Evolutionary conservation across 306 rosid species (phyloP), one percentile per base, ranked within the genome.

Genomic region (Rosa persica): DNA sequence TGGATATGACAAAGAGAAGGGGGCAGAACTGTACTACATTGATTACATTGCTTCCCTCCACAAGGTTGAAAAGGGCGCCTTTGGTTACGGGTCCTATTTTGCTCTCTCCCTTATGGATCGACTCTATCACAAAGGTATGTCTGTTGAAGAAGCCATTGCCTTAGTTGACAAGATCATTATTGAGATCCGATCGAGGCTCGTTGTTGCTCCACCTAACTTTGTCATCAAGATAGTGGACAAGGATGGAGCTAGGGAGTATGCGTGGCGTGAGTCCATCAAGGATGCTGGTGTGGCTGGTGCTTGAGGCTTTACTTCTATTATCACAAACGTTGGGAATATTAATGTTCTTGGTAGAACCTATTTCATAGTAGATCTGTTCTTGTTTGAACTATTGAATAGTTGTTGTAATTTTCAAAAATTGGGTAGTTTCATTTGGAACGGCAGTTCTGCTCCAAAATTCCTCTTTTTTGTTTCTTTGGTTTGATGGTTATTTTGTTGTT

Each of bases 1-100:
- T 81, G 98, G 98, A 49, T 94, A 85, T 65, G 97, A 94, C 85
- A 90, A 94, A 81, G 97, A 94, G 83, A 89, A 90, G 0, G 97
- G 97, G 1, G 93, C 97, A 40, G 84, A 92, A 61, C 91, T 94
- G n/a, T 94, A 83, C 89, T 92, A 92, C 61, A 85, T 94, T 13
- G 98, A 94, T 76, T 94, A 94, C 88, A 92, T 94, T 71, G 97
- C 98, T 55, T 86, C 98, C 9, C 94, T 95, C 46, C 99, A 95
- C 96, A 95, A 95, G 89, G 94, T 95, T 85, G 98, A 95, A 55
- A 95, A 89, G 87, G 99, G 96, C 61, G 98, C 99, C 68, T 95
- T 93, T 73, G 99, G 99, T 44, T 95, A 91, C 61, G 99, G 97
- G 4, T 93, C 99, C 54, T 95, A 91, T 72, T 91, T 95, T 60